Evolutionary conservation across 1,284 basidiomycete genomes (phyloP), one percentile per base, ranked within the genome.

Genomic region (Wolfiporia cocos): DNA sequence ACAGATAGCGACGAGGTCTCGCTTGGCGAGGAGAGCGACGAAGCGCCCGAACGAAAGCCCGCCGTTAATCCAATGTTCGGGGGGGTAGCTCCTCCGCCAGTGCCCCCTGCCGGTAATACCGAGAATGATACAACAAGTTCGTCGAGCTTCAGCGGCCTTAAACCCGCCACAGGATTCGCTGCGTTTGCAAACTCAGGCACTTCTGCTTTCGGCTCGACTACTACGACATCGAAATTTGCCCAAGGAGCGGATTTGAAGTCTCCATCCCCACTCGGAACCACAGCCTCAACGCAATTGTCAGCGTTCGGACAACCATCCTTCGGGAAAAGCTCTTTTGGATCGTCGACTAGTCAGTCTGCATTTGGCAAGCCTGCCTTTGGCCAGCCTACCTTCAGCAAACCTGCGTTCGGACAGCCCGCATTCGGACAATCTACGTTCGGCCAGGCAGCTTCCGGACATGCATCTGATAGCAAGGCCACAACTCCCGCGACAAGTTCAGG

Each of bases 91-190:
- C 37, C 15, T 30, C 9, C 23, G 31, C 15, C 39, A 5, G 17
- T n/a, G n/a, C n/a, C n/a, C n/a, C n/a, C n/a, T n/a, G n/a, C n/a
- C n/a, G n/a, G n/a, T n/a, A n/a, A n/a, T n/a, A n/a, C n/a, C n/a
- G n/a, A n/a, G n/a, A n/a, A n/a, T n/a, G n/a, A n/a, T n/a, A n/a
- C n/a, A n/a, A n/a, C n/a, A n/a, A n/a, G n/a, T n/a, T n/a, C n/a
- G n/a, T n/a, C n/a, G n/a, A n/a, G n/a, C n/a, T n/a, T n/a, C 1
- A 46, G 52, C n/a, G 49, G 46, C 6, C 52, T 71, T 30, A 69
- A 66, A 42, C 68, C 67, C 7, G 62, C 64, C 0, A 58, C 55
- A 6, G 69, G 67, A 1, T 70, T 71, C 43, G 70, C 66, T 15
- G 65, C 63, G 1, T 69, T 69, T 31, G 49, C 49, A 2, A 52